Conservation (phyloP, 1,139 yeast genomes). For the Geotrichum aggregatum region DNA sequence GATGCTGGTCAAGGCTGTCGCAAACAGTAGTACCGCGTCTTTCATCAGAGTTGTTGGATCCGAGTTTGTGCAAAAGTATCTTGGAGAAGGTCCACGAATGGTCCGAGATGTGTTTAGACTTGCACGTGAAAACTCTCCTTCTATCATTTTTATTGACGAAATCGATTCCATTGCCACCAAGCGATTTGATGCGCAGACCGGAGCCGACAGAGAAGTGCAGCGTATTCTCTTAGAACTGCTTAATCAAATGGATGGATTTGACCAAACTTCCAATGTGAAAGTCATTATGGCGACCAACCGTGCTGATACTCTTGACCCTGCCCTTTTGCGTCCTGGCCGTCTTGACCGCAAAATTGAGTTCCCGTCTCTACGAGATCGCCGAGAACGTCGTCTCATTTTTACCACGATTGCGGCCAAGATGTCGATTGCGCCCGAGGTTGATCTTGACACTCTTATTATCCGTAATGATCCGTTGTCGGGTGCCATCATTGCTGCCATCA, state of each 20-base stretch:
- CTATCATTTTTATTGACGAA: conserved; percentile 95
- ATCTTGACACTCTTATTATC: conserved; percentile 86
- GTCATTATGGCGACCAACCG: conserved; percentile 99
- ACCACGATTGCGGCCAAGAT: conserved; percentile 94
- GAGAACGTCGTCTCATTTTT: conserved; percentile 95
- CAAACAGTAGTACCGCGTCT: conserved; percentile 91
- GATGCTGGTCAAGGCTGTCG: conserved; percentile 98
- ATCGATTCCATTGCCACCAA: conserved; percentile 98
- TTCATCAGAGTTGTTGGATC: conserved; percentile 97
- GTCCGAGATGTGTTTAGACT: conserved; percentile 95
- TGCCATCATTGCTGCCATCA: conserved; percentile 96
- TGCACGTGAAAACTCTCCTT: conserved; percentile 95
- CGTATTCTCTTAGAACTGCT: conserved; percentile 92
- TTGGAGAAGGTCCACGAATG: conserved; percentile 99
- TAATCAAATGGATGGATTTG: conserved; percentile 99
- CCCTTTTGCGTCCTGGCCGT: conserved; percentile 95
- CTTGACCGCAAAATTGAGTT: conserved; percentile 97
- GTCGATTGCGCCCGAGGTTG: conserved; percentile 98
- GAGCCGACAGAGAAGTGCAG: conserved; percentile 99
- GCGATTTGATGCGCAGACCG: conserved; percentile 98
- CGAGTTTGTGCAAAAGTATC: conserved; percentile 94
- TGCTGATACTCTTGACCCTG: conserved; percentile 97
- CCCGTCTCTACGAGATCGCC: conserved; percentile 90
- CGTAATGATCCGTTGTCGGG: conserved; percentile 97
- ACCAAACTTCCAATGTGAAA: conserved; percentile 90